Conservation (phyloP, 1,284 basidiomycete species). For the Naganishia cerealis region DNA sequence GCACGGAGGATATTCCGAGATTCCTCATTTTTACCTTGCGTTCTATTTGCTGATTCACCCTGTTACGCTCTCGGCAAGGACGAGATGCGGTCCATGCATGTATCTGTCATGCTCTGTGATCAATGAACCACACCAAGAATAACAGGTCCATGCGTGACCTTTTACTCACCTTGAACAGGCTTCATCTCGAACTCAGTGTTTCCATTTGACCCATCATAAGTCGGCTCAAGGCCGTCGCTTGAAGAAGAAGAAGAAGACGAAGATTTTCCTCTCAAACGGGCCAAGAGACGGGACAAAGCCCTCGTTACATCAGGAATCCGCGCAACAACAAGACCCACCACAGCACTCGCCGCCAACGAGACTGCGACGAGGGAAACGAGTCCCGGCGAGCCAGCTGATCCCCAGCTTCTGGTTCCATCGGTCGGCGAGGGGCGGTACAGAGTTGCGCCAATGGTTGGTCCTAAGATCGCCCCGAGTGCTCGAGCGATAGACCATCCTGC, state of each 20-base stretch:
- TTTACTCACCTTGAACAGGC: slow-evolving; percentile 12
- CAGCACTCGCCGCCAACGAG: slow-evolving; percentile 36
- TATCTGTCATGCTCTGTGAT: not conserved
- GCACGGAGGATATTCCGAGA: too few species aligned
- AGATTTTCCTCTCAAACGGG: not conserved
- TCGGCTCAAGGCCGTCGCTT: not conserved
- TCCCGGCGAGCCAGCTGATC: slow-evolving; percentile 39
- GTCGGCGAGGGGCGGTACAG: slow-evolving; percentile 33
- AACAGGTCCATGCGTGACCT: not conserved
- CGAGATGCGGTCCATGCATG: slow-evolving; percentile 17
- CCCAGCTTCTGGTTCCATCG: slow-evolving; percentile 29
- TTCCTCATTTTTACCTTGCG: too few species aligned
- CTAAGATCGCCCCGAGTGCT: slow-evolving; percentile 36
- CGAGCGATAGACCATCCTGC: slow-evolving; percentile 38
- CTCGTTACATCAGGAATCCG: slow-evolving; percentile 1
- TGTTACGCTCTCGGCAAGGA: slow-evolving; percentile 13
- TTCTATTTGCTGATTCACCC: not conserved
- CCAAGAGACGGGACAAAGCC: not conserved
- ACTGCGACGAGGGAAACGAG: slow-evolving; percentile 37
- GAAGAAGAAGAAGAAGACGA: slow-evolving; percentile 5
- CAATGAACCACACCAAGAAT: not conserved
- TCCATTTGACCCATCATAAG: not conserved
- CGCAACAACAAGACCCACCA: slow-evolving; percentile 32
- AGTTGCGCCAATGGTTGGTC: slow-evolving; percentile 36
- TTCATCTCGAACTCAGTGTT: slow-evolving; percentile 18